phyloP scores from a whole-genome alignment of 2,329 filamentous ascomycete genomes.

The Diaporthe sp. region DNA sequence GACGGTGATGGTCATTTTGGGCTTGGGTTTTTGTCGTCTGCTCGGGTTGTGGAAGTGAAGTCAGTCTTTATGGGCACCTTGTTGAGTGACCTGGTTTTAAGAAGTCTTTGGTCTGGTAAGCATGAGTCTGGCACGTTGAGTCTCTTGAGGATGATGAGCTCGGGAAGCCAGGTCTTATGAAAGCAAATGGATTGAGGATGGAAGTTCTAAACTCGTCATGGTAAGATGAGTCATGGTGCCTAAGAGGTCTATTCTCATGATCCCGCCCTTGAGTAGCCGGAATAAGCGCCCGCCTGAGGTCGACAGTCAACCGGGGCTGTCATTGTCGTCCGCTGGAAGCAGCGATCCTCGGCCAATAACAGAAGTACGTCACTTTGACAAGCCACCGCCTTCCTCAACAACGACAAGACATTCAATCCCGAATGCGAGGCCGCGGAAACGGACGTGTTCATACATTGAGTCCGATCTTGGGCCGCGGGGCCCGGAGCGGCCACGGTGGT shows the following conservation, averaged over 20 bases:
- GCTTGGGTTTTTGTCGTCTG: not conserved
- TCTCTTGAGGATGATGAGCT: not conserved
- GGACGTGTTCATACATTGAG: not conserved
- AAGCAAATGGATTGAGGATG: not conserved
- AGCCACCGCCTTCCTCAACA: not conserved
- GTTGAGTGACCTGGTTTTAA: not conserved
- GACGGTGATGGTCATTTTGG: slow-evolving; percentile 62
- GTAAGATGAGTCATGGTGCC: not conserved
- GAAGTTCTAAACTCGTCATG: not conserved
- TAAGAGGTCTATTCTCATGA: not conserved
- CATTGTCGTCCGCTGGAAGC: not conserved
- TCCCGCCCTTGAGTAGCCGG: slow-evolving; percentile 2
- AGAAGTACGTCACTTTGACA: not conserved
- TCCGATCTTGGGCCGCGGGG: not conserved
- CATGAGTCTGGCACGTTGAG: not conserved
- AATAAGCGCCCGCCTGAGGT: not conserved
- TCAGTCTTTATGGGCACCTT: not conserved
- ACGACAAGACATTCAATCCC: not conserved
- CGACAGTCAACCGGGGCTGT: not conserved
- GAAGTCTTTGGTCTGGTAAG: not conserved
- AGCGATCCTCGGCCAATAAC: not conserved
- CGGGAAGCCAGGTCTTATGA: not conserved
- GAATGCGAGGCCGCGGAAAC: not conserved
- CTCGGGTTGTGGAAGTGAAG: not conserved
- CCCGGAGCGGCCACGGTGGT: not conserved